Conservation (phyloP, 768 basidiomycete species). For the Sarcomyxa edulis region DNA sequence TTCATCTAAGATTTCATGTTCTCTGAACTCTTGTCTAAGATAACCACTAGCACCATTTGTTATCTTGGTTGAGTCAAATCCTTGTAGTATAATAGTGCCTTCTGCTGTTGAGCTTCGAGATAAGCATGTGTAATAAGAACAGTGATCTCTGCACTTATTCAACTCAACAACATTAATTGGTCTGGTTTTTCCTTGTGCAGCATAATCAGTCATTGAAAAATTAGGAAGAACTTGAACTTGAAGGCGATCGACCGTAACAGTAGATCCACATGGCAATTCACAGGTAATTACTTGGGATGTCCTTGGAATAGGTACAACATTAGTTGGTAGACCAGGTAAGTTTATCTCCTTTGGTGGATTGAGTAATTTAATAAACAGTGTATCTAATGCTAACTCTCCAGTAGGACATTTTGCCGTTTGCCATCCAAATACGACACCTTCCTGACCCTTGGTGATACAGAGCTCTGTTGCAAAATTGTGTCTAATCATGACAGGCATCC, state of each 20-base stretch:
- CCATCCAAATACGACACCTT: conserved; percentile 24
- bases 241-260: conserved; percentile 7
- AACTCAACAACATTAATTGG: conserved; percentile 23
- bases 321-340: conserved; percentile 6
- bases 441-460: conserved; percentile 24
- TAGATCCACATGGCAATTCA: conserved; percentile 11
- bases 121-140: conserved; percentile 5
- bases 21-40: conserved; percentile 20
- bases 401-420: conserved; percentile 4
- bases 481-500: conserved; percentile 27
- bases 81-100: conserved; percentile 24
- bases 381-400: conserved; percentile 16
- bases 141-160: conserved; percentile 7
- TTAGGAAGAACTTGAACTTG: conserved; percentile 20
- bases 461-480: conserved; percentile 25
- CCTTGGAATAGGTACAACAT: conserved; percentile 13
- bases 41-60: conserved; percentile 18
- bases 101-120: conserved; percentile 7
- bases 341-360: conserved; percentile 7
- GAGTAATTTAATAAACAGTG: conserved; percentile 8
- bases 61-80: conserved; percentile 15
- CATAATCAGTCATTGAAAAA: conserved; percentile 24
- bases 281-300: conserved; percentile 4
- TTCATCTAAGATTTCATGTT: conserved; percentile 27
- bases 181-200: conserved; percentile 21